Evolutionary conservation across 2,329 filamentous ascomycete species (phyloP), one percentile per base, ranked within the genome.

Genomic region (Colletotrichum godetiae): DNA sequence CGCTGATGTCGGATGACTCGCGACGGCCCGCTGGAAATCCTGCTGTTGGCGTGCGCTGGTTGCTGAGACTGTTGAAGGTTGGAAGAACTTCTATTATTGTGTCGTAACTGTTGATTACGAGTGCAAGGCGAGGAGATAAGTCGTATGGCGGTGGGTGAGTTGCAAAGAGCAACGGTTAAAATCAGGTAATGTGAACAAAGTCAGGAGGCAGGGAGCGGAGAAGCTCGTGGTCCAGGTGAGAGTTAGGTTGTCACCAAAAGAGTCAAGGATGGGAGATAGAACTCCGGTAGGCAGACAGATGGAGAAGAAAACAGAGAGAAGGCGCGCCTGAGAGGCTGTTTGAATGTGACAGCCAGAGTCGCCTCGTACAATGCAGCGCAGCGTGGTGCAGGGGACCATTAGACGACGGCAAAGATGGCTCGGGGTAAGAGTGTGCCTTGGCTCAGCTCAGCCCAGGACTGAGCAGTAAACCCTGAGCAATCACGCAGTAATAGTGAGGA

Each of bases 11-110:
- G 56, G 67, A 73, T 73, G 71, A 73, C 67, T 73, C 71, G 71
- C 71, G 56, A 73, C 60, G 67, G 71, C 67, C 71, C 67, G 71
- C 67, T 70, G 27, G 60, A 73, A 71, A 73, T 57, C 55, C 59
- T 65, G 67, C 31, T 64, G 58, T 29, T 58, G 66, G 6, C 55
- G 49, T 35, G 49, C 11, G 33, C 42, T 29, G 42, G 37, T 55
- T 55, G 60, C 37, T 62, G 60, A 53, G 42, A 58, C 24, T 11
- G 27, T 42, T 29, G 59, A 33, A n/a, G 49, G 13, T 49, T 49
- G 42, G 4, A 49, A 49, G 42, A 49, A 19, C 19, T 19, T 49
- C n/a, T 22, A 4, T 11, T 49, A 3, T 11, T n/a, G 37, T 12
- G 27, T 31, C 10, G 10, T 10, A 61, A 24, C 59, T 5, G 37